A percentile compares a stretch with the other conserved stretches of the same genome.
phyloP scores from a whole-genome alignment of 2,329 filamentous ascomycete genomes.

The Hymenoscyphus fructigenus region DNA sequence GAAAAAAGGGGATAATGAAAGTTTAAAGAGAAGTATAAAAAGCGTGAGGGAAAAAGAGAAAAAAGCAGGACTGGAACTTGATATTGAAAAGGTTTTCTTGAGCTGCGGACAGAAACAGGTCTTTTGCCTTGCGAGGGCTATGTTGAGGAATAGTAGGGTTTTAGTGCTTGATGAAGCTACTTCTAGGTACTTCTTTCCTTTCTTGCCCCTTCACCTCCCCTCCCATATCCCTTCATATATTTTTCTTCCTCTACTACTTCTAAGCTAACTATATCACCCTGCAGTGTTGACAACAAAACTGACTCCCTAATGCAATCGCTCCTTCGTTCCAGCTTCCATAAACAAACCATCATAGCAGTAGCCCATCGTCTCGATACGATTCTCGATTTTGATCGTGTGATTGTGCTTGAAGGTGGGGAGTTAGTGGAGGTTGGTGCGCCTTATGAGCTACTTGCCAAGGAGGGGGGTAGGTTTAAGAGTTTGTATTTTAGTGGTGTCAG shows the following conservation, averaged over 20 bases:
- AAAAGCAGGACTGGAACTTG: neutral
- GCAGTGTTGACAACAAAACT: neutral
- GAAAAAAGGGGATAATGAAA: neutral
- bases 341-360: conserved; percentile 4
- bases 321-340: neutral
- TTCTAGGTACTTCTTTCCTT: neutral
- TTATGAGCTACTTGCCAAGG: neutral
- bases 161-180: conserved; percentile 3
- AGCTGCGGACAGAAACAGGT: conserved; percentile 35
- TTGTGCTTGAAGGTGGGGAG: neutral
- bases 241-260: neutral
- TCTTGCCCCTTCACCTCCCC: too few relatives aligned
- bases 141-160: conserved; percentile 24
- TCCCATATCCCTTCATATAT: neutral
- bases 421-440: neutral
- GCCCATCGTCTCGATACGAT: neutral
- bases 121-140: conserved; percentile 8
- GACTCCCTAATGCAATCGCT: neutral
- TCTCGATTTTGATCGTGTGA: neutral
- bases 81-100: conserved; percentile 54
- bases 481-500: neutral
- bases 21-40: neutral
- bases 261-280: neutral
- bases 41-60: neutral
- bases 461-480: neutral